A percentile compares a stretch with the other conserved stretches of the same genome.
Evolutionary conservation across 108 stramenopile species (phyloP).

Genomic region (Nitzschia sp.): DNA sequence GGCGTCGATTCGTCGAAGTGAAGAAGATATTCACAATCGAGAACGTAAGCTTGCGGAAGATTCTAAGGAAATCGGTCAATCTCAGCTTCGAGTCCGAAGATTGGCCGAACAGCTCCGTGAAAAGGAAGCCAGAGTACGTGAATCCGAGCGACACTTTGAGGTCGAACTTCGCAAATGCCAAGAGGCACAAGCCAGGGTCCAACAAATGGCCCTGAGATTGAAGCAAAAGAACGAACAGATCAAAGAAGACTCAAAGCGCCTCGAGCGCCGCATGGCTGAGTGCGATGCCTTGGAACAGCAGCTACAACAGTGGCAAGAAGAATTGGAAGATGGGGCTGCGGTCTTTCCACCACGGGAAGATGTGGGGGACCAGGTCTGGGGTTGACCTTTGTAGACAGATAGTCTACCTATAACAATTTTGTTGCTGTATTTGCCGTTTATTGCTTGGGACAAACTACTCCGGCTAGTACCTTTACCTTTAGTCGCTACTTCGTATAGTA

Average conservation of each 20-base stretch:
- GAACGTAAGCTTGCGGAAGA: slow-evolving; percentile 25
- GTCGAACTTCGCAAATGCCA: slow-evolving; percentile 31
- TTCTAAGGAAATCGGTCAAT: slow-evolving; percentile 8
- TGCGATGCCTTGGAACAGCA: slow-evolving; percentile 39
- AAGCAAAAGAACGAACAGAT: slow-evolving; percentile 38
- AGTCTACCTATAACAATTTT: slow-evolving; percentile 2
- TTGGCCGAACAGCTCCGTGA: slow-evolving; percentile 29
- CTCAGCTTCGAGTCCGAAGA: slow-evolving; percentile 26
- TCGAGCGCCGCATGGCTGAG: slow-evolving; percentile 33
- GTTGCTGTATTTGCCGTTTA: background rate
- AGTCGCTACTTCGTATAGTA: too few species aligned
- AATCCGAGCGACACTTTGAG: slow-evolving; percentile 23
- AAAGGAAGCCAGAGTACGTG: slow-evolving; percentile 21
- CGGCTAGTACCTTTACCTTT: too few species aligned
- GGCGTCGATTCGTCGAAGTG: slow-evolving; percentile 17
- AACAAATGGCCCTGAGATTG: slow-evolving; percentile 35
- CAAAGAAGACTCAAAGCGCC: slow-evolving; percentile 6
- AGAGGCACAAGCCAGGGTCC: slow-evolving; percentile 31
- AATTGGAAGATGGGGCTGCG: slow-evolving; percentile 36
- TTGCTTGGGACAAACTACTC: background rate
- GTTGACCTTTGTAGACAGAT: slow-evolving; percentile 8
- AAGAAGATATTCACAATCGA: slow-evolving; percentile 29
- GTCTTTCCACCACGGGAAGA: slow-evolving; percentile 6
- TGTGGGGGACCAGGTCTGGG: slow-evolving; percentile 19
- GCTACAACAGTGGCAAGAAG: slow-evolving; percentile 36